phyloP scores from a whole-genome alignment of 441 rosid genomes.

The Theobroma grandiflorum region DNA sequence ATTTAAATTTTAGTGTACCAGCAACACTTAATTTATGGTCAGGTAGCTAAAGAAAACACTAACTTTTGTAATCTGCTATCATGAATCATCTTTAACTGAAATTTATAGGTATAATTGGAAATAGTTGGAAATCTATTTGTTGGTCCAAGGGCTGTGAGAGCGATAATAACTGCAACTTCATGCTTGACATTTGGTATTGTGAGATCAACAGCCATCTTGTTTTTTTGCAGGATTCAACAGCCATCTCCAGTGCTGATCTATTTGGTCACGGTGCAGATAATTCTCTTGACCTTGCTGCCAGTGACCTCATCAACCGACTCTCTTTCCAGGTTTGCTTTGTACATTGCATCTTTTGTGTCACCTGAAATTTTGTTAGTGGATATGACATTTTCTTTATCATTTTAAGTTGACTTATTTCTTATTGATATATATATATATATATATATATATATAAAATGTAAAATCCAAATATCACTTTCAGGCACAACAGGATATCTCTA shows the following conservation, averaged over 20 bases:
- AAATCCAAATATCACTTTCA: constrained; percentile 30
- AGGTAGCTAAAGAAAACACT: not conserved
- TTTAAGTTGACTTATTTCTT: not conserved
- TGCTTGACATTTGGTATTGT: not conserved
- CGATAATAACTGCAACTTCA: not conserved
- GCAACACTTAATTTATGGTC: not conserved
- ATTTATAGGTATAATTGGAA: not conserved
- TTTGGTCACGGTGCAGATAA: constrained; percentile 68
- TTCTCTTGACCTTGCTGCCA: constrained; percentile 75
- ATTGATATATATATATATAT: too few species aligned
- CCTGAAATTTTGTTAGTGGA: not conserved
- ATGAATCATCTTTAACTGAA: not conserved
- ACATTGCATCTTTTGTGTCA: not conserved
- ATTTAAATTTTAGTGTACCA: not conserved
- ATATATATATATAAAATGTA: too few species aligned
- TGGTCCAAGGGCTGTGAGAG: not conserved
- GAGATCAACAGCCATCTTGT: not conserved
- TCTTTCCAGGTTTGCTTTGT: constrained; percentile 81
- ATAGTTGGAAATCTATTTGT: not conserved
- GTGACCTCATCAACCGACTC: constrained; percentile 85
- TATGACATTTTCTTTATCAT: not conserved
- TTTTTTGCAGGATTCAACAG: constrained; percentile 69
- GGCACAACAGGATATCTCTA: constrained; percentile 94
- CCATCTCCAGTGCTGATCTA: constrained; percentile 96
- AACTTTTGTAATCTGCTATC: not conserved